Conservation (phyloP, 2,329 filamentous ascomycete species). For the Nemania serpens region DNA sequence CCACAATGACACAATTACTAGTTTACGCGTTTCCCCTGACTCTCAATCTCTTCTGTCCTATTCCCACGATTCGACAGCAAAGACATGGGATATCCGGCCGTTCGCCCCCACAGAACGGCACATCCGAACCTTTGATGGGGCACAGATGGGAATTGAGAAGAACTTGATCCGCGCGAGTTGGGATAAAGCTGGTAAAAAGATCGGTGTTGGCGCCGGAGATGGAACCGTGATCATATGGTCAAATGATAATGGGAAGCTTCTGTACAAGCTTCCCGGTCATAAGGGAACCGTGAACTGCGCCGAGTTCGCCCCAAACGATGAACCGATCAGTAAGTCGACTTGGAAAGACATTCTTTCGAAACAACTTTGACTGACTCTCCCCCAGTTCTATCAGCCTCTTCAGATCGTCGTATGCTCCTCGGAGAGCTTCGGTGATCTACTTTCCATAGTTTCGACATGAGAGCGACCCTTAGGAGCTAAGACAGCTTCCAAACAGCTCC, state of each 20-base stretch:
- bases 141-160: constrained; percentile 83
- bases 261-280: constrained; percentile 95
- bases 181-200: constrained; percentile 82
- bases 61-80: constrained; percentile 89
- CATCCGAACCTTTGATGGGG: constrained; percentile 90
- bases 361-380: constrained; percentile 6
- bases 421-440: constrained; percentile 72
- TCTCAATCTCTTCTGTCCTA: constrained; percentile 89
- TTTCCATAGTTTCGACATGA: background rate
- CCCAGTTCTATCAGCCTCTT: constrained; percentile 83
- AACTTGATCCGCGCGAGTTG: constrained; percentile 90
- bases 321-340: constrained; percentile 78
- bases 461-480: background rate
- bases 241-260: constrained; percentile 79
- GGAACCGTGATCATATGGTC: constrained; percentile 93
- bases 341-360: background rate
- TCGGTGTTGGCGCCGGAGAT: constrained; percentile 88
- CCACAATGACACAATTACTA: constrained; percentile 90
- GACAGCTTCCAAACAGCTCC: background rate
- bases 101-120: constrained; percentile 89
- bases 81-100: constrained; percentile 94
- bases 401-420: constrained; percentile 83
- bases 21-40: constrained; percentile 88
- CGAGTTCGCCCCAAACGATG: constrained; percentile 81
- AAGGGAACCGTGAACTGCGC: constrained; percentile 95